Percentiles rank a stretch among this genome's conserved stretches.
Evolutionary conservation across 257 asterid genomes (phyloP).

Genomic region (Fraxinus cuspidata): DNA sequence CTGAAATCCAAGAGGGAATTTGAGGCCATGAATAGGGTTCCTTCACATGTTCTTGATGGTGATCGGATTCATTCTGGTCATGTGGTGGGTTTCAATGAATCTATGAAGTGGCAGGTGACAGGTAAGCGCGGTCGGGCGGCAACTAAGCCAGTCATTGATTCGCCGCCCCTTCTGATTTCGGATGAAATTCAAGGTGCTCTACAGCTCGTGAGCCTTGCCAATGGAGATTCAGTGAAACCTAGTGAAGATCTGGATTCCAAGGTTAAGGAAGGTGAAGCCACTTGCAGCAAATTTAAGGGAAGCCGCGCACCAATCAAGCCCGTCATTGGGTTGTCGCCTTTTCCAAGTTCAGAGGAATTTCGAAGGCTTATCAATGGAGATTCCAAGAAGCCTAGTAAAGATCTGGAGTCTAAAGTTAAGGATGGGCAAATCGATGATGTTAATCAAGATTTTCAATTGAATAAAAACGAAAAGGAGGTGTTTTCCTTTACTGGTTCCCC

Average conservation of each 20-base stretch:
- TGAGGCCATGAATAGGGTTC: background rate
- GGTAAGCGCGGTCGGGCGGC: conserved; percentile 35
- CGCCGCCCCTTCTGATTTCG: background rate
- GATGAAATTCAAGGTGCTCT: conserved; percentile 17
- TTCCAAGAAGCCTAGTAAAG: no score
- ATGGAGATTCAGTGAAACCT: background rate
- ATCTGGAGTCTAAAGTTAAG: no score
- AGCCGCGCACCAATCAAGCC: no score
- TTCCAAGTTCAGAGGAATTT: no score
- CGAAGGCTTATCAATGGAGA: no score
- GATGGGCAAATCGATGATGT: background rate
- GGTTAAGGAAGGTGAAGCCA: background rate
- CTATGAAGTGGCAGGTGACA: conserved; percentile 35
- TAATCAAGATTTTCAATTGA: conserved; percentile 7
- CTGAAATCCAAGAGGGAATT: conserved; percentile 19
- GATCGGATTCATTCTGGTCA: background rate
- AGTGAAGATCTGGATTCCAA: background rate
- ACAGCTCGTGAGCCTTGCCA: conserved; percentile 30
- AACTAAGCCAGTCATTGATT: background rate
- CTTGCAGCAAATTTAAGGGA: background rate
- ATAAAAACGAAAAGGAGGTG: background rate
- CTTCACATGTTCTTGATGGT: background rate
- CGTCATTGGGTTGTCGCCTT: no score
- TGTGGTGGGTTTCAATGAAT: background rate
- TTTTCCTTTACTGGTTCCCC: background rate